Evolutionary conservation across 371 early-diverging fungal genomes (phyloP), one percentile per base, ranked within the genome.

Genomic region (Circinella minor): DNA sequence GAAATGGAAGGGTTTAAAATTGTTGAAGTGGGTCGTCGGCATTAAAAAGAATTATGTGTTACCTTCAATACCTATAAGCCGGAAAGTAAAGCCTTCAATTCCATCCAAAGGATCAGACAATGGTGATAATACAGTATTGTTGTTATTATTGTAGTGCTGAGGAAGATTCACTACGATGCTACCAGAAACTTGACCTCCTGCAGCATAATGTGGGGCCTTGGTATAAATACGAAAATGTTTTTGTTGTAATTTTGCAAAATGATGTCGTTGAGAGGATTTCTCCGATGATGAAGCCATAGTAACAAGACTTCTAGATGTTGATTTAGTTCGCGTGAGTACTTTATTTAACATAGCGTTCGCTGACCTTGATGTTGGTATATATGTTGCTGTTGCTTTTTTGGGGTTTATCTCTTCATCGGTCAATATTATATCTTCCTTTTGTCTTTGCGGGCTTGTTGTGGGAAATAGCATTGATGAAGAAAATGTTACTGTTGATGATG

Each of bases 171-270:
- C 59, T 6, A 73, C 70, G 20, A 79, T 36, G 3, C 72, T 74
- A 10, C 82, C 82, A 11, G 64, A 48, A 0, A 81, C 55, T 15
- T 72, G 51, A 20, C 76, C 76, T 46, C 78, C 78, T 36, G 78
- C 77, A 5, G 79, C 70, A 14, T 65, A 74, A 66, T 74, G 76
- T 34, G 82, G 78, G 36, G 82, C 70, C 68, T 77, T 81, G 39
- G 77, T 54, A 63, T 67, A 79, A 4, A 81, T 72, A 5, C 60
- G 57, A 36, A 69, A 64, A 17, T 66, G 37, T 51, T 73, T 72
- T 18, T 66, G 73, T n/a, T 70, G 55, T 60, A 67, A n/a, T 55
- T 71, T 67, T 18, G 36, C 8, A 15, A 68, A 61, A n/a, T 15
- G 14, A 36, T 47, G 9, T 9, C 38, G 20, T 4, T 43, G 59